Evolutionary conservation across 352 stramenopile genomes (phyloP).

Genomic region (Plasmopara halstedii): DNA sequence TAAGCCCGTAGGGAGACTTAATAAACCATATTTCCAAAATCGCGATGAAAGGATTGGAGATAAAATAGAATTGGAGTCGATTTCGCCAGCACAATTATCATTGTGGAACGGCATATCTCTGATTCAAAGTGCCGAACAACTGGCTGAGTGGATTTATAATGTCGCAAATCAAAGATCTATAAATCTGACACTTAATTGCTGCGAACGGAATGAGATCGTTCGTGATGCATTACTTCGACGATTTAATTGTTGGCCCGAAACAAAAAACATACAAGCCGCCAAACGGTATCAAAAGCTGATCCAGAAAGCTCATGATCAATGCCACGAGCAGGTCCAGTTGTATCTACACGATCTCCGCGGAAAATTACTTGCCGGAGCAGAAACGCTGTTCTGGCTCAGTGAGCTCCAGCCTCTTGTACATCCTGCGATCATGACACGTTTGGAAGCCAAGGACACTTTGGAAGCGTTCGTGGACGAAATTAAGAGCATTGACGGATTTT

Average conservation of each 20-base stretch:
- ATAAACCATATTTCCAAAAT: neutral
- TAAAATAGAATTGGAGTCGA: neutral
- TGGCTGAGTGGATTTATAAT: slow-evolving; percentile 18
- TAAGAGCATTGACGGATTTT: slow-evolving; percentile 13
- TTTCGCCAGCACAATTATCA: neutral
- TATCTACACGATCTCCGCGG: slow-evolving; percentile 16
- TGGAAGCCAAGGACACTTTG: slow-evolving; percentile 14
- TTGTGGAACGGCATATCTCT: neutral
- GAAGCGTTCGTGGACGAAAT: slow-evolving; percentile 16
- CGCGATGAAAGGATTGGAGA: neutral
- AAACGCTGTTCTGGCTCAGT: slow-evolving; percentile 22
- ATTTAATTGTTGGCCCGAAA: slow-evolving; percentile 24
- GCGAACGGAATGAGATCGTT: slow-evolving; percentile 10
- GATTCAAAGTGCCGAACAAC: slow-evolving; percentile 4
- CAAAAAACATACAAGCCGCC: slow-evolving; percentile 4
- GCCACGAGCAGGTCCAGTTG: slow-evolving; percentile 19
- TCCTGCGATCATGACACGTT: slow-evolving; percentile 1
- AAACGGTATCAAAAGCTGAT: slow-evolving; percentile 3
- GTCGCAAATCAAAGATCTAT: slow-evolving; percentile 12
- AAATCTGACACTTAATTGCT: slow-evolving; percentile 12
- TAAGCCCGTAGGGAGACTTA: slow-evolving; percentile 6
- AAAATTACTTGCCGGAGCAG: slow-evolving; percentile 9
- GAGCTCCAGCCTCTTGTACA: slow-evolving; percentile 12
- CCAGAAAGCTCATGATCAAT: slow-evolving; percentile 6
- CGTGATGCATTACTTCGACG: slow-evolving; percentile 17